Evolutionary conservation across 768 basidiomycete species (phyloP).

Genomic region (Butyriboletus loyo): DNA sequence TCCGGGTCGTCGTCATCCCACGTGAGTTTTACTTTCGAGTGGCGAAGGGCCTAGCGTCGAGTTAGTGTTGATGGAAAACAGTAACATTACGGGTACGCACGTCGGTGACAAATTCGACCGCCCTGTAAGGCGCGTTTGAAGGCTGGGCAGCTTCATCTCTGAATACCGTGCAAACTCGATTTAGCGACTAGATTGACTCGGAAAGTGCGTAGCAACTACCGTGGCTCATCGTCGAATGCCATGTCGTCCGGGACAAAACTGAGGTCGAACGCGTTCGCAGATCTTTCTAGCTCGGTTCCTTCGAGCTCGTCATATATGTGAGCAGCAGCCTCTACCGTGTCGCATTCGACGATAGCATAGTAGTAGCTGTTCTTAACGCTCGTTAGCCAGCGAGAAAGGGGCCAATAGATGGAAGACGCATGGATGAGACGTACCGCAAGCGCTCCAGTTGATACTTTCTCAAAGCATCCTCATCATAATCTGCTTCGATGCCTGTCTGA

Average conservation of each 20-base stretch:
- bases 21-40: conserved; percentile 96
- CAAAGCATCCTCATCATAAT: conserved; percentile 86
- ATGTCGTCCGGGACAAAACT: conserved; percentile 92
- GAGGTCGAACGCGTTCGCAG: conserved; percentile 93
- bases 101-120: conserved; percentile 89
- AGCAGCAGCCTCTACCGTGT: conserved; percentile 68
- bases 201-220: conserved; percentile 43
- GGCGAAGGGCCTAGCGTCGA: conserved; percentile 75
- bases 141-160: conserved; percentile 86
- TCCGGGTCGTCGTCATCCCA: conserved; percentile 99
- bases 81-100: conserved; percentile 43
- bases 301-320: conserved; percentile 86
- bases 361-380: conserved; percentile 64
- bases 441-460: conserved; percentile 92
- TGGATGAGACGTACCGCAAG: conserved; percentile 58
- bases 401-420: neutral
- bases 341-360: conserved; percentile 91
- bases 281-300: conserved; percentile 93
- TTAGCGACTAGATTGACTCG: neutral
- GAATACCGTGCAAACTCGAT: neutral
- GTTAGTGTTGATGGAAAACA: neutral
- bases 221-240: conserved; percentile 73
- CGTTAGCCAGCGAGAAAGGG: neutral
- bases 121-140: conserved; percentile 56
- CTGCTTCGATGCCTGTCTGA: conserved; percentile 65